A percentile compares a stretch with the other conserved stretches of the same genome.
These are phyloP conservation scores for Spinellus fusiger DNA, from an alignment of 192 early-diverging fungal genomes.

Conservation along the genomic window DNA sequence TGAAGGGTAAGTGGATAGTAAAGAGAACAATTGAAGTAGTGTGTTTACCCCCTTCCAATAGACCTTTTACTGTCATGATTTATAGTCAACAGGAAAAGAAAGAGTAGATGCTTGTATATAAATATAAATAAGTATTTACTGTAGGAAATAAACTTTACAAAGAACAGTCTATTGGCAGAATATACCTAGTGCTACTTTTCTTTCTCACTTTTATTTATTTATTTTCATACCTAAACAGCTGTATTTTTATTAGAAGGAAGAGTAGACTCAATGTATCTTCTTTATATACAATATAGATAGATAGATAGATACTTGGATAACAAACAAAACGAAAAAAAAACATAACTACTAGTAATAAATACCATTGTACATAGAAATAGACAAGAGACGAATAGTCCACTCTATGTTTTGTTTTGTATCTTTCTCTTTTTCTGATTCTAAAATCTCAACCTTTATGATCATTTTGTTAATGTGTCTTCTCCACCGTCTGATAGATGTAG, in stretches of 20 bases:
- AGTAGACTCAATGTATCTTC: neutral
- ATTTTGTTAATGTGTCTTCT: neutral
- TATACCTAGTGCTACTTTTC: no score
- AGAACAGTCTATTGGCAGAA: no score
- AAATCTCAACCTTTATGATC: neutral
- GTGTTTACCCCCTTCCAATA: constrained; percentile 16
- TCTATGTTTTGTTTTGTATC: neutral
- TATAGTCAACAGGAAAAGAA: constrained; percentile 55
- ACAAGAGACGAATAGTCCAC: neutral
- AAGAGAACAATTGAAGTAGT: neutral
- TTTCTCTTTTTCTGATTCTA: neutral
- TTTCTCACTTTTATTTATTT: no score
- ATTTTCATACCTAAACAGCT: no score
- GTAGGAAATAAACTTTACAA: no score
- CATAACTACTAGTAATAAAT: no score
- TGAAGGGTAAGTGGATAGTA: constrained; percentile 62
- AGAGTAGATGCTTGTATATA: no score
- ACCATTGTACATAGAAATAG: no score
- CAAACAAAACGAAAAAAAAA: no score
- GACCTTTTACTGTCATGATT: constrained; percentile 78
- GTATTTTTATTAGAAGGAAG: no score
- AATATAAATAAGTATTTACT: no score
- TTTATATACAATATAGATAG: neutral
- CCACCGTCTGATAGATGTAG: neutral
- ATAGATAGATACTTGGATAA: no score